A percentile compares a stretch with the other conserved stretches of the same genome.
phyloP scores from a whole-genome alignment of 352 stramenopile genomes.

The Phytophthora kernoviae region DNA sequence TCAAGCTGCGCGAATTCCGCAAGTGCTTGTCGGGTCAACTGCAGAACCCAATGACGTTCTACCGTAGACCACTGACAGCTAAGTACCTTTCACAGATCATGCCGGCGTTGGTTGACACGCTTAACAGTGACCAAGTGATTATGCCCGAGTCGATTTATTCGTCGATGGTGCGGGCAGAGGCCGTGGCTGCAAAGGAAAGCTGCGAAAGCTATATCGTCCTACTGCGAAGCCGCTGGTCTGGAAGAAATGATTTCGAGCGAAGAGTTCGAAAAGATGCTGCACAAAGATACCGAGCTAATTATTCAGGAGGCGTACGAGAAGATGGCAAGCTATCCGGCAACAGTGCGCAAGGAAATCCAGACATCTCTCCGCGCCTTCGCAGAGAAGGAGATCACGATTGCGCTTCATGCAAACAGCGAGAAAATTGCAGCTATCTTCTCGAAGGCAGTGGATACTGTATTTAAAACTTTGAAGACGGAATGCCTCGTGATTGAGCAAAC shows the following conservation, averaged over 20 bases:
- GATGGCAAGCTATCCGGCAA: conserved; percentile 49
- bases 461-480: conserved; percentile 59
- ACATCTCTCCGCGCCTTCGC: conserved; percentile 52
- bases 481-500: conserved; percentile 64
- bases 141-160: conserved; percentile 91
- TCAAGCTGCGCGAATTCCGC: conserved; percentile 75
- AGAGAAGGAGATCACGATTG: conserved; percentile 73
- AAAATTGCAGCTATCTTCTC: conserved; percentile 58
- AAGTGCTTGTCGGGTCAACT: conserved; percentile 74
- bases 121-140: conserved; percentile 89
- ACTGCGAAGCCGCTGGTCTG: conserved; percentile 66
- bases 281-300: conserved; percentile 57
- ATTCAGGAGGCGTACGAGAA: conserved; percentile 59
- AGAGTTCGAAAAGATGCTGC: conserved; percentile 61
- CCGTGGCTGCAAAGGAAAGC: conserved; percentile 59
- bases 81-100: conserved; percentile 80
- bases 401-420: conserved; percentile 72
- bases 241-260: conserved; percentile 66
- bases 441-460: conserved; percentile 58
- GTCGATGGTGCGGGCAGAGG: conserved; percentile 83
- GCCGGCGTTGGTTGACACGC: conserved; percentile 69
- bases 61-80: conserved; percentile 70
- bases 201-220: conserved; percentile 68
- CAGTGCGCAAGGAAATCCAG: conserved; percentile 72
- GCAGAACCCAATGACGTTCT: conserved; percentile 78